Percentiles rank a stretch among this genome's conserved stretches.
These are phyloP conservation scores for Neurospora sp. DNA, from an alignment of 495 filamentous ascomycete genomes.

Conservation along the genomic window DNA sequence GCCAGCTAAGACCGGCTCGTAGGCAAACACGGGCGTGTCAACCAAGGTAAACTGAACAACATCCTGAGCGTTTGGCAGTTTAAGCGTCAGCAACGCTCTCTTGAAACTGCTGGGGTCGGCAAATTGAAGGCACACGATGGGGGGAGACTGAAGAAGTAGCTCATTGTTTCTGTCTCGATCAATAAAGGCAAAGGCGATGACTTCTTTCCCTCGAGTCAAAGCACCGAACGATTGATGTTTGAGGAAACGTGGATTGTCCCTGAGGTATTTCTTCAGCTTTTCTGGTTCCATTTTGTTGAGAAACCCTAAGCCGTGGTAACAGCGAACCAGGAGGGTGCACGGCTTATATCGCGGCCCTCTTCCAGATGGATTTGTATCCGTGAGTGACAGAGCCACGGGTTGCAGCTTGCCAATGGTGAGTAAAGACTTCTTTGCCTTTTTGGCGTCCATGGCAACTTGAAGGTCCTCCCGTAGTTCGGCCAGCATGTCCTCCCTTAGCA, in stretches of 20 bases:
- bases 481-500: slow-evolving; percentile 67
- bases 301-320: slow-evolving; percentile 33
- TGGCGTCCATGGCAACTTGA: slow-evolving; percentile 32
- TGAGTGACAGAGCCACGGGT: slow-evolving; percentile 10
- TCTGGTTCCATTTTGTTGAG: slow-evolving; percentile 19
- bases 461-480: slow-evolving; percentile 53
- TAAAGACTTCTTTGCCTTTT: slow-evolving; percentile 28
- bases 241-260: slow-evolving; percentile 39
- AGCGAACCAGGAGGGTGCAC: slow-evolving; percentile 37
- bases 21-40: slow-evolving; percentile 59
- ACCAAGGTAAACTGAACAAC: slow-evolving; percentile 44
- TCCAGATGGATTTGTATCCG: background rate
- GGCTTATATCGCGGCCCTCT: slow-evolving; percentile 16
- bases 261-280: slow-evolving; percentile 36
- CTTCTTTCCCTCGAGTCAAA: slow-evolving; percentile 37
- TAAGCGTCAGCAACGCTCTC: slow-evolving; percentile 27
- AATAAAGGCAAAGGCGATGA: slow-evolving; percentile 53
- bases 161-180: slow-evolving; percentile 32
- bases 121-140: slow-evolving; percentile 45
- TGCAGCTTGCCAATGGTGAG: background rate
- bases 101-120: slow-evolving; percentile 25
- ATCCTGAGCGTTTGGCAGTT: slow-evolving; percentile 26
- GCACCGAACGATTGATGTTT: slow-evolving; percentile 54
- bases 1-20: slow-evolving; percentile 54
- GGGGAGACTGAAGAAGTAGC: slow-evolving; percentile 35